These are phyloP conservation scores for Wickerhamiella vanderwaltii DNA, from an alignment of 805 yeast species.

Conservation along the genomic window DNA sequence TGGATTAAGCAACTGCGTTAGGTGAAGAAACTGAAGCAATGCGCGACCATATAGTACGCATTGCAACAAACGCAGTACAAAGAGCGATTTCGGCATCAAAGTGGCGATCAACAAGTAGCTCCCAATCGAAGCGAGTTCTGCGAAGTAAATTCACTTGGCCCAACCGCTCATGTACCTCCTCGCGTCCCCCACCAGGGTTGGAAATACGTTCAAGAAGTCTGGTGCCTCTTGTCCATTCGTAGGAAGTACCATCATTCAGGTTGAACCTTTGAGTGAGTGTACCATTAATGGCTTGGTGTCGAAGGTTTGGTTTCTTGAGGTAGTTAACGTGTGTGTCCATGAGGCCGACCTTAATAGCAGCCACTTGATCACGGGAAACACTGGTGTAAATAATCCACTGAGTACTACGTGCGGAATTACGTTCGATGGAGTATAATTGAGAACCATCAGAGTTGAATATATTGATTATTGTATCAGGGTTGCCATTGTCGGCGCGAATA, in stretches of 20 bases:
- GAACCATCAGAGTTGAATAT: slow-evolving; percentile 38
- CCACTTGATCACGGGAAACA: slow-evolving; percentile 39
- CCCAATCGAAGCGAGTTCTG: slow-evolving; percentile 48
- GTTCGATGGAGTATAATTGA: slow-evolving; percentile 39
- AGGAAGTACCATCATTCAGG: slow-evolving; percentile 40
- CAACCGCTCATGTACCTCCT: slow-evolving; percentile 42
- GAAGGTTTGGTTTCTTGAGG: slow-evolving; percentile 6
- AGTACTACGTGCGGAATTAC: slow-evolving; percentile 37
- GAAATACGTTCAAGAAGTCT: slow-evolving; percentile 40
- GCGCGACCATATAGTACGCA: slow-evolving; percentile 56
- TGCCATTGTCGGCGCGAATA: slow-evolving; percentile 34
- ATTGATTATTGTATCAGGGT: slow-evolving; percentile 35
- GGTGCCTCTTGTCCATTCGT: slow-evolving; percentile 44
- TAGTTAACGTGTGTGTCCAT: slow-evolving; percentile 2
- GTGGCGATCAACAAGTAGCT: slow-evolving; percentile 38
- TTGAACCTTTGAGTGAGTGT: slow-evolving; percentile 28
- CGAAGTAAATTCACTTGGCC: slow-evolving; percentile 47
- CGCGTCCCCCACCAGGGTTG: slow-evolving; percentile 41
- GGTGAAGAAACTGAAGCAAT: slow-evolving; percentile 40
- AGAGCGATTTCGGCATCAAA: slow-evolving; percentile 41
- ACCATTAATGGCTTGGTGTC: slow-evolving; percentile 7
- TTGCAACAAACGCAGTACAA: slow-evolving; percentile 47
- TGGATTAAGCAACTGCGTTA: neutral
- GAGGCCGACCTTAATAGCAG: slow-evolving; percentile 32
- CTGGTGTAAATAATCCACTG: slow-evolving; percentile 40